Percentiles rank a stretch among this genome's conserved stretches.
Conservation (phyloP, 805 yeast species). For the Diddensiella transvaalensis region DNA sequence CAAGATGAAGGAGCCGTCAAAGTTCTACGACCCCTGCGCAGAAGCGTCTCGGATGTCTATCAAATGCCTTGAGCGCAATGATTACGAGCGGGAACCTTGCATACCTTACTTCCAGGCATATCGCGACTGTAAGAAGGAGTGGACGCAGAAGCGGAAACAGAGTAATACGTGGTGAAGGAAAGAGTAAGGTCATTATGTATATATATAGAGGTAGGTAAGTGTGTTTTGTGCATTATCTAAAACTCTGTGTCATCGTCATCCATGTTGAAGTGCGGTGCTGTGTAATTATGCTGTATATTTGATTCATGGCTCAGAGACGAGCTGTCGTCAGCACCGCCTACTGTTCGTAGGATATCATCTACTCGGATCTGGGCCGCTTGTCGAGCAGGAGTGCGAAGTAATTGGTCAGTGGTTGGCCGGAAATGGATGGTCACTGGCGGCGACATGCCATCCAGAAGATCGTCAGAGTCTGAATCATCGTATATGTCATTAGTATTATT, state of each 20-base stretch:
- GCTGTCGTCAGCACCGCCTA: slow-evolving; percentile 22
- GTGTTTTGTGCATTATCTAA: not conserved
- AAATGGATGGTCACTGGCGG: slow-evolving; percentile 27
- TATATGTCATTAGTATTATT: slow-evolving; percentile 3
- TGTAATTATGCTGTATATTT: not conserved
- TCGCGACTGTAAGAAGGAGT: slow-evolving; percentile 81
- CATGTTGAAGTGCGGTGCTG: not conserved
- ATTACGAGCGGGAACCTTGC: slow-evolving; percentile 64
- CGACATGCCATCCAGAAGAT: slow-evolving; percentile 24
- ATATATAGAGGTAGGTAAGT: not conserved
- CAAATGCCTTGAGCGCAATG: slow-evolving; percentile 74
- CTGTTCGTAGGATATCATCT: slow-evolving; percentile 22
- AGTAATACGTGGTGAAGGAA: slow-evolving; percentile 13
- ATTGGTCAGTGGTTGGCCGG: slow-evolving; percentile 7
- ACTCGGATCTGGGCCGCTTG: slow-evolving; percentile 23
- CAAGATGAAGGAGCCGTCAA: slow-evolving; percentile 71
- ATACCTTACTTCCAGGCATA: slow-evolving; percentile 88
- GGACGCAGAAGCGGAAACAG: slow-evolving; percentile 38
- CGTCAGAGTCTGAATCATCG: slow-evolving; percentile 10
- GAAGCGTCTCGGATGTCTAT: slow-evolving; percentile 85
- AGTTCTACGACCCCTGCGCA: slow-evolving; percentile 89
- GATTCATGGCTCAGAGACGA: slow-evolving; percentile 12
- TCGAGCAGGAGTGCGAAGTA: slow-evolving; percentile 24
- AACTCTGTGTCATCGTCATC: not conserved
- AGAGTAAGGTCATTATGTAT: too few species aligned